These are phyloP conservation scores for Entophlyctis helioformis DNA, from an alignment of 192 early-diverging fungal genomes.

Conservation along the genomic window DNA sequence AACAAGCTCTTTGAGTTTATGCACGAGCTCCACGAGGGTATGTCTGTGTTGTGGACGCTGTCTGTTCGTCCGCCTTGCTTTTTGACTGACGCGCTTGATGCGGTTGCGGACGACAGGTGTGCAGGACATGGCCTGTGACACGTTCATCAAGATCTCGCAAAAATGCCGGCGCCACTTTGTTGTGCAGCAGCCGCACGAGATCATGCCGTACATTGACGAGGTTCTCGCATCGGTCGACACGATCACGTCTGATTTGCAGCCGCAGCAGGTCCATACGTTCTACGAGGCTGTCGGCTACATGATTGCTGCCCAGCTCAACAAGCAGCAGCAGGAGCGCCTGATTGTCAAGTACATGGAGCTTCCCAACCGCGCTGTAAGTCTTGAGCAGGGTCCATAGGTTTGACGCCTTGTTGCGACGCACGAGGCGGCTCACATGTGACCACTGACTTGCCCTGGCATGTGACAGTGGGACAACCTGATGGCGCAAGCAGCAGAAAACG, in stretches of 20 bases:
- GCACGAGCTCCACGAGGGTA: constrained; percentile 95
- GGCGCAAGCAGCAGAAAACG: constrained; percentile 51
- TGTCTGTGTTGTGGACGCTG: too few relatives aligned
- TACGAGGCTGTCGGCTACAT: constrained; percentile 98
- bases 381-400: neutral
- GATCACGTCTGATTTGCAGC: constrained; percentile 81
- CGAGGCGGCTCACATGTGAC: too few relatives aligned
- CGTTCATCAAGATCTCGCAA: constrained; percentile 97
- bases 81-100: too few relatives aligned
- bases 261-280: constrained; percentile 92
- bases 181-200: constrained; percentile 79
- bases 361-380: constrained; percentile 64
- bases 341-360: constrained; percentile 81
- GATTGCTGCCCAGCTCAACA: constrained; percentile 85
- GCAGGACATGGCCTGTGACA: constrained; percentile 99
- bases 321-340: constrained; percentile 64
- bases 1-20: constrained; percentile 99
- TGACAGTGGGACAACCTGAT: constrained; percentile 72
- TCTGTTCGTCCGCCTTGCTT: too few relatives aligned
- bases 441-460: too few relatives aligned
- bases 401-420: too few relatives aligned
- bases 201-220: constrained; percentile 90
- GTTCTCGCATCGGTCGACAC: constrained; percentile 69
- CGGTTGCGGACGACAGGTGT: too few relatives aligned
- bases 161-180: constrained; percentile 97